phyloP scores from a whole-genome alignment of 768 basidiomycete species.

The Hysterangium stoloniferum region DNA sequence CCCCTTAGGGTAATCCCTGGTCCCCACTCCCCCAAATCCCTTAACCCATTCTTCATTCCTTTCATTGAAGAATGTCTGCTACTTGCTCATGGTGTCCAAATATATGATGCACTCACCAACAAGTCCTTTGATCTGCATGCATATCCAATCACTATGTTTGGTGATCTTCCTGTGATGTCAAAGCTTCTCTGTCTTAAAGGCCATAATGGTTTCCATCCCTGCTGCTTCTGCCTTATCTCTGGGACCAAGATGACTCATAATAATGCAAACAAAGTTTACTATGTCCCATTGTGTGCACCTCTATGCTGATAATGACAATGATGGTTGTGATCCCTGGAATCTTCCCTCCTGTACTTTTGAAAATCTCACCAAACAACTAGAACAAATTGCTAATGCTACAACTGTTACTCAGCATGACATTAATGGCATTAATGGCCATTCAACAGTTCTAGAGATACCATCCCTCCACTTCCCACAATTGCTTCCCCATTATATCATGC shows the following conservation, averaged over 20 bases:
- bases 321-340: neutral
- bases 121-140: too few relatives aligned
- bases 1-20: constrained; percentile 19
- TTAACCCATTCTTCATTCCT: constrained; percentile 17
- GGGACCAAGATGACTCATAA: neutral
- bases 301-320: neutral
- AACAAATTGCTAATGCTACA: neutral
- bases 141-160: neutral
- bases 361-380: neutral
- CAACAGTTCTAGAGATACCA: neutral
- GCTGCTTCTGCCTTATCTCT: neutral
- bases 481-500: constrained; percentile 37
- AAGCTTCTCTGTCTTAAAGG: neutral
- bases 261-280: neutral
- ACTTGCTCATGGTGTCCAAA: too few relatives aligned
- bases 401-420: neutral
- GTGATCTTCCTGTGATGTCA: neutral
- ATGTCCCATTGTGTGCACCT: neutral
- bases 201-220: constrained; percentile 1
- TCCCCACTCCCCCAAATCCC: constrained; percentile 15
- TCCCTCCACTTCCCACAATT: constrained; percentile 31
- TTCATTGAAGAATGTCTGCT: constrained; percentile 15
- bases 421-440: neutral
- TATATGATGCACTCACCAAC: too few relatives aligned
- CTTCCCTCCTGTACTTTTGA: neutral